Percentiles rank a stretch among this genome's conserved stretches.
These are phyloP conservation scores for Colletotrichum sp. DNA, from an alignment of 2,329 filamentous ascomycete genomes.

Conservation along the genomic window DNA sequence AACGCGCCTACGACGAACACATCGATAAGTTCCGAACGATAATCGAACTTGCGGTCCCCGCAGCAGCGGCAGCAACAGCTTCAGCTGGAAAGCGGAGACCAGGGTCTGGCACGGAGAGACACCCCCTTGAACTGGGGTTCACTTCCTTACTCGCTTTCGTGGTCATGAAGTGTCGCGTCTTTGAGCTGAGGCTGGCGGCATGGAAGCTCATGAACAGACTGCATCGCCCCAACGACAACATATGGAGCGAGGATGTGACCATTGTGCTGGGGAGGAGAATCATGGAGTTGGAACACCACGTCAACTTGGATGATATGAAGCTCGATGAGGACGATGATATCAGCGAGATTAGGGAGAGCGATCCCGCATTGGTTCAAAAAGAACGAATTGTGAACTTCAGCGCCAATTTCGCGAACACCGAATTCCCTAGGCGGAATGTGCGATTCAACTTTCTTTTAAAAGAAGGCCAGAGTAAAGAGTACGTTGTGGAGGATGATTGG, in stretches of 20 bases:
- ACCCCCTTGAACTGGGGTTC: background rate
- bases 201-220: background rate
- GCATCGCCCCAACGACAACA: slow-evolving; percentile 36
- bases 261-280: slow-evolving; percentile 34
- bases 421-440: background rate
- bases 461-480: background rate
- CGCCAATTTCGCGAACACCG: background rate
- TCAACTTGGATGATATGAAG: background rate
- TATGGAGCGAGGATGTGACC: slow-evolving; percentile 40
- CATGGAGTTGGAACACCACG: slow-evolving; percentile 35
- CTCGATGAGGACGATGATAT: background rate
- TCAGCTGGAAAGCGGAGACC: background rate
- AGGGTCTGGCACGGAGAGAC: background rate
- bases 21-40: slow-evolving; percentile 28
- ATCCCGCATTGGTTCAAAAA: background rate
- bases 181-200: background rate
- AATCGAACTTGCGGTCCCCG: background rate
- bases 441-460: background rate
- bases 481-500: background rate
- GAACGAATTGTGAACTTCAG: background rate
- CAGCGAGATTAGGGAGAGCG: background rate
- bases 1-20: slow-evolving; percentile 33
- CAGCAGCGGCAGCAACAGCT: background rate
- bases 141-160: background rate
- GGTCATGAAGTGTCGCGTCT: background rate